phyloP scores from a whole-genome alignment of 2,329 filamentous ascomycete species.

The Nigrograna mackinnonii region DNA sequence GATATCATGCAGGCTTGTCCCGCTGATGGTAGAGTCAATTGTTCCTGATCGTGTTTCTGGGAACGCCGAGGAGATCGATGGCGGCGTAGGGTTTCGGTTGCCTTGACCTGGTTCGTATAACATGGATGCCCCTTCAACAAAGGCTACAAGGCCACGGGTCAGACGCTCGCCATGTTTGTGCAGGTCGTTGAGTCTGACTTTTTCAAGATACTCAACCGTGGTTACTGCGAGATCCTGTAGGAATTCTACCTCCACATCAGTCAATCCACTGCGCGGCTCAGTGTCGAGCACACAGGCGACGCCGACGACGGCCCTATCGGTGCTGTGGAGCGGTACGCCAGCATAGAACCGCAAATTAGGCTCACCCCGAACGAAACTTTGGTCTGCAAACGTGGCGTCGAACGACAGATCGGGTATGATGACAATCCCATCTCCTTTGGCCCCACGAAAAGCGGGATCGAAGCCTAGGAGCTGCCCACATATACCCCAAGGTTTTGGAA shows the following conservation, averaged over 20 bases:
- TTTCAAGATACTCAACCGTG: slow-evolving; percentile 27
- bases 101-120: too few relatives aligned
- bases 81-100: too few relatives aligned
- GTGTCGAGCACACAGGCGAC: slow-evolving; percentile 27
- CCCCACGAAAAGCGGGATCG: background rate
- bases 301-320: slow-evolving; percentile 26
- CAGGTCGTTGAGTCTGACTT: slow-evolving; percentile 27
- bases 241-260: slow-evolving; percentile 11
- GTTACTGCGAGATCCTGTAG: slow-evolving; percentile 27
- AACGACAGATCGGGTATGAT: slow-evolving; percentile 20
- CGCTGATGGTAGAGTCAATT: too few relatives aligned
- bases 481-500: slow-evolving; percentile 27
- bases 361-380: slow-evolving; percentile 13
- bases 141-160: slow-evolving; percentile 33
- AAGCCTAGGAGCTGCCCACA: slow-evolving; percentile 23
- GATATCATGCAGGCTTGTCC: too few relatives aligned
- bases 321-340: slow-evolving; percentile 27
- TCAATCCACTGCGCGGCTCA: slow-evolving; percentile 15
- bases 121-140: slow-evolving; percentile 29
- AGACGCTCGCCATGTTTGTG: slow-evolving; percentile 30
- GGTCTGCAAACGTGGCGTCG: slow-evolving; percentile 6
- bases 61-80: too few relatives aligned
- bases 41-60: too few relatives aligned
- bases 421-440: slow-evolving; percentile 8
- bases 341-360: slow-evolving; percentile 28